Base-by-base conservation (phyloP, 148 eudicot species). In the Arbutus unedo region DNA sequence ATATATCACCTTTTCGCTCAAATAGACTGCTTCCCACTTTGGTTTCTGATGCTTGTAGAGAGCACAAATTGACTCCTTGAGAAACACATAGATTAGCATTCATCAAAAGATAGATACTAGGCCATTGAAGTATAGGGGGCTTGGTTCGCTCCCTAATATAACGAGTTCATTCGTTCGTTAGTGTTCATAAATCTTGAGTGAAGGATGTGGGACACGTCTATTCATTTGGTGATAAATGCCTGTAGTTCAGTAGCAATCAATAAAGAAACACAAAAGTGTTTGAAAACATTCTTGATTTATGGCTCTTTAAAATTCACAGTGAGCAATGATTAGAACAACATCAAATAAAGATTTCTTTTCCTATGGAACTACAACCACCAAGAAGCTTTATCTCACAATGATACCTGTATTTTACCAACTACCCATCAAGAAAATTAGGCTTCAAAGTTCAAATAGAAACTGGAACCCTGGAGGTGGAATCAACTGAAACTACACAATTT, bases 391-490 rank as follows among this genome's bases (percentile, higher is more conserved):
- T 44, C 51, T 54, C 79, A 54, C 48, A 0, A 31, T 11, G 81
- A 49, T 43, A 49, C 59, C 75, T 8, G n/a, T 14, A 78, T 60
- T n/a, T 21, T 64, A 48, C 23, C 72, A 21, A 59, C 64, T 31
- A 79, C 66, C 19, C 55, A 45, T 45, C 31, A 21, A 41, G 45
- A 8, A 51, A 53, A 31, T 31, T 31, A 31, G 38, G 0, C 38
- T 31, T 31, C 38, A 31, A 31, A 31, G 38, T 31, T 31, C 38
- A 31, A 31, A 31, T 31, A 31, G 38, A 31, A 31, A 43, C 55
- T 16, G 68, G 25, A 83, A 83, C 59, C 68, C 48, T 49, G 13
- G 19, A 83, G 68, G 19, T 45, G 82, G 77, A 83, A 83, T 55
- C 74, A 79, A 4, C 82, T 48, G 72, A 72, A 62, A 67, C 67